Evolutionary conservation across 768 basidiomycete species (phyloP), one percentile per base, ranked within the genome.

Genomic region (Hericium alpestre): DNA sequence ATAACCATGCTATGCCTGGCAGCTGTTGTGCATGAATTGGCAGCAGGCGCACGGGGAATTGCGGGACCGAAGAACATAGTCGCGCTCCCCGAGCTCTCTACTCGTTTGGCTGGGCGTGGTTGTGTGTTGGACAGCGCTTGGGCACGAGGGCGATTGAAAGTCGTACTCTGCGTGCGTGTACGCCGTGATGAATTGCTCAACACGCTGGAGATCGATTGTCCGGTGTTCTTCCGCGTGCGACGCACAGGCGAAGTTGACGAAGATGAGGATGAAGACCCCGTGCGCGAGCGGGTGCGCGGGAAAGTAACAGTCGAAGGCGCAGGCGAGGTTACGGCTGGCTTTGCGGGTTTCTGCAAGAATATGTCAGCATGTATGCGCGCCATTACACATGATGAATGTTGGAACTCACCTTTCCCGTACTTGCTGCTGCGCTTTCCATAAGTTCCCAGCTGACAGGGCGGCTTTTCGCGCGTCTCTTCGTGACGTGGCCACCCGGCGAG

Each of bases 401-500:
- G 74, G 40, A 38, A 56, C 62, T 55, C 55, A 63, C 62, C 37
- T 61, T 60, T 41, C 53, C 22, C 37, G 56, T 40, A 22, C 32
- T 38, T 39, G 23, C 37, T 15, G 81, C 79, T 55, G 43, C 43
- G 49, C 71, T 69, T 54, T 66, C 64, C 48, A 53, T 73, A 68
- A 59, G 76, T 77, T 66, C 83, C 78, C 16, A 81, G 18, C 87
- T 89, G 13, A 88, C 74, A 2, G 86, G 87, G 53, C 87, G 76
- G 25, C 85, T 81, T 11, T 85, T 81, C 1, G 87, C 87, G 11
- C 87, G 80, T 56, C 87, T 77, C 69, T 90, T 90, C 40, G 75
- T 78, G 56, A 90, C 73, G 68, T 88, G 87, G 0, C 87, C 87
- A 12, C 85, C 86, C 2, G 87, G 87, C 0, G 87, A 90, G 57